Percentiles rank a stretch among this genome's conserved stretches.
Conservation (phyloP, 2,329 filamentous ascomycete genomes). For the Alternaria atra region DNA sequence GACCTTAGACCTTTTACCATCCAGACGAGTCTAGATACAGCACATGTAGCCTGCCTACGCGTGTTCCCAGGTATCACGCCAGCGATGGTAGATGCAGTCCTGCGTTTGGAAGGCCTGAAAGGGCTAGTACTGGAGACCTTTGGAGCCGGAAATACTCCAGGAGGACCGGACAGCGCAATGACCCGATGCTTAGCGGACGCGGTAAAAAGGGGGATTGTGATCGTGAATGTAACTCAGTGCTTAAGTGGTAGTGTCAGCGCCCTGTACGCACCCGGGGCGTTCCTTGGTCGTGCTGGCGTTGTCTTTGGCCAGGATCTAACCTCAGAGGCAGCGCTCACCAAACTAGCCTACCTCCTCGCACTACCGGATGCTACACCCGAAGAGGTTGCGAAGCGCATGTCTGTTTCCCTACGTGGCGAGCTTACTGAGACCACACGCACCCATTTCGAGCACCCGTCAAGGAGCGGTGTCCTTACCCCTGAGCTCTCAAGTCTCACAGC, state of each 20-base stretch:
- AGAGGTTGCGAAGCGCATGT: conserved; percentile 76
- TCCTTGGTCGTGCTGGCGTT: conserved; percentile 82
- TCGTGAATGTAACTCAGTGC: conserved; percentile 94
- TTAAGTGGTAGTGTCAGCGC: conserved; percentile 58
- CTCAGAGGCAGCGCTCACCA: conserved; percentile 88
- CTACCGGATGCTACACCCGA: conserved; percentile 68
- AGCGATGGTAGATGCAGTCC: conserved; percentile 89
- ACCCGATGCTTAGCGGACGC: conserved; percentile 80
- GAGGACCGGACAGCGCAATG: conserved; percentile 79
- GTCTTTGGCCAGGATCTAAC: conserved; percentile 91
- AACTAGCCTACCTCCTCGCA: conserved; percentile 85
- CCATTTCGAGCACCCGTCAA: conserved; percentile 78
- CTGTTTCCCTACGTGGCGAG: conserved; percentile 80
- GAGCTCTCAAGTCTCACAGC: conserved; percentile 74
- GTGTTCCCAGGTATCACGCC: conserved; percentile 93
- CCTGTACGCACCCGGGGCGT: conserved; percentile 61
- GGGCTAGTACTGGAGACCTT: conserved; percentile 91
- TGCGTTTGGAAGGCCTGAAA: conserved; percentile 77
- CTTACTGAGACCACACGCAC: conserved; percentile 79
- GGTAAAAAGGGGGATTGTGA: conserved; percentile 80
- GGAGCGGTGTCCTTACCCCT: conserved; percentile 61
- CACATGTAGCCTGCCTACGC: conserved; percentile 87
- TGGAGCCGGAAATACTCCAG: conserved; percentile 90
- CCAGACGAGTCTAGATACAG: conserved; percentile 78
- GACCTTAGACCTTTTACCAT: conserved; percentile 77